phyloP scores from a whole-genome alignment of 352 stramenopile species.

The Phytophthora nicotianae region DNA sequence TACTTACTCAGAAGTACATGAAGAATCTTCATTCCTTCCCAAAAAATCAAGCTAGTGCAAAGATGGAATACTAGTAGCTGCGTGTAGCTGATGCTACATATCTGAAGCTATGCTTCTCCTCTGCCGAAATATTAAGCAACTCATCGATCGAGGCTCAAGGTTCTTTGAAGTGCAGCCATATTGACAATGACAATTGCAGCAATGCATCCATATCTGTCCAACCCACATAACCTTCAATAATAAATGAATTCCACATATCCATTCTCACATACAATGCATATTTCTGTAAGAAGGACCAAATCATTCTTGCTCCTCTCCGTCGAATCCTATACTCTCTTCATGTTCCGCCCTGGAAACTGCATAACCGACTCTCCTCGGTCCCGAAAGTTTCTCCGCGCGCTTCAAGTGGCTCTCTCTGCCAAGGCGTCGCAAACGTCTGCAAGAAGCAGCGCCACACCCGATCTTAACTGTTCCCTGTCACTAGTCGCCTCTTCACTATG shows the following conservation, averaged over 20 bases:
- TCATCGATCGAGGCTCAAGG: background rate
- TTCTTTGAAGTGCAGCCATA: slow-evolving; percentile 5
- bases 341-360: slow-evolving; percentile 19
- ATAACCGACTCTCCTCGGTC: slow-evolving; percentile 25
- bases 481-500: slow-evolving; percentile 14
- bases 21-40: too few relatives aligned
- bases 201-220: slow-evolving; percentile 13
- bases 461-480: slow-evolving; percentile 11
- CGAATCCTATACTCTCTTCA: background rate
- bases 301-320: slow-evolving; percentile 4
- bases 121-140: slow-evolving; percentile 2
- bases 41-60: too few relatives aligned
- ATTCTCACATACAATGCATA: background rate
- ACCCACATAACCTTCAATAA: slow-evolving; percentile 3
- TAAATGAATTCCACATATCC: background rate
- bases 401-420: slow-evolving; percentile 36
- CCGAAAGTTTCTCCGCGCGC: slow-evolving; percentile 14
- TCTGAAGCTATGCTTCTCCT: slow-evolving; percentile 1
- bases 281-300: background rate
- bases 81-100: too few relatives aligned
- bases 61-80: too few relatives aligned
- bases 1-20: too few relatives aligned
- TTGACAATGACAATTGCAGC: background rate
- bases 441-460: slow-evolving; percentile 1
- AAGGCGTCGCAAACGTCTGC: slow-evolving; percentile 21